A percentile compares a stretch with the other conserved stretches of the same genome.
Evolutionary conservation across 1,139 yeast species (phyloP).

Genomic region (Candida smagusa): DNA sequence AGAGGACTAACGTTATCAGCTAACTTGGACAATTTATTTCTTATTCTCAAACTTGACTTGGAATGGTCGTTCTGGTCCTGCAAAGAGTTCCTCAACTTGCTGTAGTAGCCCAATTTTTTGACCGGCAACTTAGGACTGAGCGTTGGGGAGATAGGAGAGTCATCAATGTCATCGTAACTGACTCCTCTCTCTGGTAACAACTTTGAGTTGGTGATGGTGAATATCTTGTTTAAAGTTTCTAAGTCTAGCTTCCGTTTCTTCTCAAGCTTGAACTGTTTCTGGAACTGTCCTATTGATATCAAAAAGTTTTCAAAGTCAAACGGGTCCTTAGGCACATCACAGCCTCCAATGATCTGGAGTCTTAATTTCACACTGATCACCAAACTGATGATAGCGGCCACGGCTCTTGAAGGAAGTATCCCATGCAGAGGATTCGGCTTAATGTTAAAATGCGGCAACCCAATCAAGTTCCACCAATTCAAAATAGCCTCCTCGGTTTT

Average conservation of each 20-base stretch:
- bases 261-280: constrained; percentile 61
- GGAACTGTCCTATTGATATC: constrained; percentile 64
- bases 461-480: constrained; percentile 83
- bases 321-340: constrained; percentile 85
- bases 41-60: constrained; percentile 27
- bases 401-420: constrained; percentile 61
- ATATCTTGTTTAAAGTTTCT: constrained; percentile 58
- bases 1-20: constrained; percentile 36
- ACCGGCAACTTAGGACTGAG: constrained; percentile 4
- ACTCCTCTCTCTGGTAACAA: constrained; percentile 25
- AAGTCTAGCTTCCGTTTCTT: constrained; percentile 60
- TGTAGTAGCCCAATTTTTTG: constrained; percentile 30
- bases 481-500: constrained; percentile 68
- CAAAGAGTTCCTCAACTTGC: constrained; percentile 65
- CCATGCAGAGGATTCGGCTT: constrained; percentile 49
- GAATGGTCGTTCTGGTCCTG: constrained; percentile 49
- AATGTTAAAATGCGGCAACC: constrained; percentile 55
- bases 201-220: constrained; percentile 55
- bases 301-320: constrained; percentile 68
- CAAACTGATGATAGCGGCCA: constrained; percentile 40
- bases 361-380: constrained; percentile 61
- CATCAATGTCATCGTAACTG: constrained; percentile 2
- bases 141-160: constrained; percentile 3
- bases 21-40: constrained; percentile 36
- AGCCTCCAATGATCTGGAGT: constrained; percentile 62